These are phyloP conservation scores for Prototheca wickerhamii DNA, from an alignment of 163 green algal species.

Conservation along the genomic window DNA sequence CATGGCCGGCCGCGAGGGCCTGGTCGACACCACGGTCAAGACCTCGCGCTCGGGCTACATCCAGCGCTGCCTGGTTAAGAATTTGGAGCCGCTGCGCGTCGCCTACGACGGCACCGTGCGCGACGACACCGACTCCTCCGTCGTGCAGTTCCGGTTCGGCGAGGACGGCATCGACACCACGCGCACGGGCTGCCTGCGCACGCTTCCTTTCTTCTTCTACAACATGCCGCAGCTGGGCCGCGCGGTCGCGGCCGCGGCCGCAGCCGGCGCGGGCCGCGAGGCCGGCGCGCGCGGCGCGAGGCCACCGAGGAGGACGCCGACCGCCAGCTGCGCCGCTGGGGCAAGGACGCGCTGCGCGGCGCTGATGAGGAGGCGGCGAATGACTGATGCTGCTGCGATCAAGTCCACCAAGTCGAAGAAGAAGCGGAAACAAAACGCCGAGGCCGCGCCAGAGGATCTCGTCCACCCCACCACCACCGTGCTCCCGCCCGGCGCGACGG, in stretches of 20 bases:
- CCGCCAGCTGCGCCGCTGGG: not conserved
- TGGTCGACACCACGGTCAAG: slow-evolving; percentile 97
- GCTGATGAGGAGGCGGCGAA: not conserved
- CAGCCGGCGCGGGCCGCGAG: not conserved
- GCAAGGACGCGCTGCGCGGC: slow-evolving; percentile 9
- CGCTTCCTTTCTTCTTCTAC: slow-evolving; percentile 61
- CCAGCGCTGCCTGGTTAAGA: slow-evolving; percentile 85
- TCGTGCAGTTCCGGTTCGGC: slow-evolving; percentile 85
- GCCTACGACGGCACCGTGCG: slow-evolving; percentile 88
- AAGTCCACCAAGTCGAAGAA: not conserved
- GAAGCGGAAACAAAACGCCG: not conserved
- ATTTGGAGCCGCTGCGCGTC: slow-evolving; percentile 83
- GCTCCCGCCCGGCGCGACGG: slow-evolving; percentile 39
- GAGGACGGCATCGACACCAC: slow-evolving; percentile 90
- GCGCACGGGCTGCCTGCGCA: slow-evolving; percentile 26
- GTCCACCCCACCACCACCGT: slow-evolving; percentile 5
- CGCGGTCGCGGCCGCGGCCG: not conserved
- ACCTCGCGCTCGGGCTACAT: slow-evolving; percentile 76
- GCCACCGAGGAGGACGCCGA: slow-evolving; percentile 19
- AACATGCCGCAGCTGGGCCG: slow-evolving; percentile 27
- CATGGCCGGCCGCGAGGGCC: slow-evolving; percentile 93
- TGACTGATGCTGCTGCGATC: not conserved
- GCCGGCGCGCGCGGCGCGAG: slow-evolving; percentile 3
- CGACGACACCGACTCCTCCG: slow-evolving; percentile 71
- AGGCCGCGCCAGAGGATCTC: not conserved